Evolutionary conservation across 2,329 filamentous ascomycete genomes (phyloP).

Genomic region (Gliomastix tumulicola): DNA sequence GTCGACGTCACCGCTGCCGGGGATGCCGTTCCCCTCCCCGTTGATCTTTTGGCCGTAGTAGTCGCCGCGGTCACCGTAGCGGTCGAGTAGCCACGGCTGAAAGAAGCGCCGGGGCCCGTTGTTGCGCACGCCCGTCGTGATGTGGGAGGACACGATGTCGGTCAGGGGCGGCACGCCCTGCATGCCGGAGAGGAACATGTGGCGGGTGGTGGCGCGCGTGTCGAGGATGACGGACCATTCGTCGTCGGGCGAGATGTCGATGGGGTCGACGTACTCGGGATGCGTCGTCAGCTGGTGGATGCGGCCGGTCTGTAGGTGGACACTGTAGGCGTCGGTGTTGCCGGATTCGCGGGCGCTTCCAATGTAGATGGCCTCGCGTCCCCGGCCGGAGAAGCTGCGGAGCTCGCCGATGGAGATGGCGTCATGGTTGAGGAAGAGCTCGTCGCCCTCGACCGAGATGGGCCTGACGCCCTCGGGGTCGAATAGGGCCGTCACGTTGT

Average conservation of each 20-base stretch:
- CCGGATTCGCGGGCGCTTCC: slow-evolving; percentile 27
- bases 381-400: slow-evolving; percentile 24
- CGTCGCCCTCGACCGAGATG: neutral
- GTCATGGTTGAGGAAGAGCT: neutral
- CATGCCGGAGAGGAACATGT: slow-evolving; percentile 28
- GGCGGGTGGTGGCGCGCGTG: slow-evolving; percentile 26
- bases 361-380: slow-evolving; percentile 17
- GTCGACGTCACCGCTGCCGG: neutral
- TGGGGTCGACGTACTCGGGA: slow-evolving; percentile 31
- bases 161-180: slow-evolving; percentile 29
- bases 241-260: slow-evolving; percentile 30
- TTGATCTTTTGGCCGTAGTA: neutral
- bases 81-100: slow-evolving; percentile 31
- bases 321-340: slow-evolving; percentile 34
- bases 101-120: slow-evolving; percentile 35
- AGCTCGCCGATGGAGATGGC: slow-evolving; percentile 29
- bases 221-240: slow-evolving; percentile 31
- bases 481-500: neutral
- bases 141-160: slow-evolving; percentile 20
- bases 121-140: slow-evolving; percentile 29
- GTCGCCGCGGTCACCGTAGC: neutral
- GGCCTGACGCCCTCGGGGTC: neutral
- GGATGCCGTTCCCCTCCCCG: neutral
- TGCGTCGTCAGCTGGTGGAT: slow-evolving; percentile 30
- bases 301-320: slow-evolving; percentile 24